phyloP scores from a whole-genome alignment of 768 basidiomycete genomes.

The Candolleomyces eurysporus region DNA sequence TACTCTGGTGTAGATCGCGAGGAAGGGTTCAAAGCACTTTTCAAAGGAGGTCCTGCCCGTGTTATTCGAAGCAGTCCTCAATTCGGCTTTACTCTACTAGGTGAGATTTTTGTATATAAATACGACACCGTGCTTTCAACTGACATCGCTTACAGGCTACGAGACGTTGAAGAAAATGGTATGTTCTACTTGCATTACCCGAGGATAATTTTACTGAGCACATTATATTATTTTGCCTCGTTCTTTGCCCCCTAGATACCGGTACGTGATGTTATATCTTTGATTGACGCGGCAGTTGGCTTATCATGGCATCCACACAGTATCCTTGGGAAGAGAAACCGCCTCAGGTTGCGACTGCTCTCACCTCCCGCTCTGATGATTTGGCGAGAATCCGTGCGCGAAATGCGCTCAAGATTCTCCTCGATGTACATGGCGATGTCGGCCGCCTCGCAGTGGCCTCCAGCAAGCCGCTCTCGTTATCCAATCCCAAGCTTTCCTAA shows the following conservation, averaged over 20 bases:
- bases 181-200: constrained; percentile 22
- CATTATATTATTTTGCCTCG: constrained; percentile 8
- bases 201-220: constrained; percentile 14
- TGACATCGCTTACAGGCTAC: constrained; percentile 30
- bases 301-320: constrained; percentile 35
- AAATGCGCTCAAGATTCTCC: constrained; percentile 89
- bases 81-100: constrained; percentile 91
- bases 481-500: constrained; percentile 38
- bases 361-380: constrained; percentile 74
- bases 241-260: constrained; percentile 37
- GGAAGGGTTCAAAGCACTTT: constrained; percentile 86
- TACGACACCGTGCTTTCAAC: not conserved
- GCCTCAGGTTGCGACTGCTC: constrained; percentile 64
- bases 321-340: constrained; percentile 80
- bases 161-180: constrained; percentile 46
- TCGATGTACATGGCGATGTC: constrained; percentile 91
- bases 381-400: constrained; percentile 87
- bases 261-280: constrained; percentile 32
- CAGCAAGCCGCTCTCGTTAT: constrained; percentile 36
- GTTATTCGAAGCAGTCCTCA: constrained; percentile 87
- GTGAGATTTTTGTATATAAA: constrained; percentile 19
- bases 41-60: constrained; percentile 90
- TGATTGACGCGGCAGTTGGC: constrained; percentile 20
- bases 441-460: constrained; percentile 54
- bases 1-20: constrained; percentile 60